A percentile compares a stretch with the other conserved stretches of the same genome.
These are phyloP conservation scores for Claviceps sp. DNA, from an alignment of 2,329 filamentous ascomycete species.

Conservation along the genomic window DNA sequence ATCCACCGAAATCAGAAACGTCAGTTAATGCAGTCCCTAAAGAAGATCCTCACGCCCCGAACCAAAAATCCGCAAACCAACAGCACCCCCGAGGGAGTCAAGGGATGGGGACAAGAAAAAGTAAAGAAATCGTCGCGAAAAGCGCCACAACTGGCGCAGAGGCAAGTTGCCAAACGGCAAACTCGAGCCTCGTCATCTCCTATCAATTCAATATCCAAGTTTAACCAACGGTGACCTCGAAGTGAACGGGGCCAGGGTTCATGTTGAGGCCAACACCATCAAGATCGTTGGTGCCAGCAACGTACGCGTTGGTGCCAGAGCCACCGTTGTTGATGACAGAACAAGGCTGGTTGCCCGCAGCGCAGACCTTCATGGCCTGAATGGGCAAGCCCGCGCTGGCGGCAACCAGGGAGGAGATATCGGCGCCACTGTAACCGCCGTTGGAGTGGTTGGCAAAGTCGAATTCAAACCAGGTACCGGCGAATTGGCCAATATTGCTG, in stretches of 20 bases:
- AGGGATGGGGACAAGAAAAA: background rate
- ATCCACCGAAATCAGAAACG: background rate
- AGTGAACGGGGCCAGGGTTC: constrained; percentile 13
- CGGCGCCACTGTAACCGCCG: constrained; percentile 34
- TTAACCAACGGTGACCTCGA: constrained; percentile 22
- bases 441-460: constrained; percentile 34
- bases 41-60: background rate
- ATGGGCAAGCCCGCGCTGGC: constrained; percentile 17
- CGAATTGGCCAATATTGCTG: constrained; percentile 27
- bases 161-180: background rate
- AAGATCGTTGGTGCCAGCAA: constrained; percentile 20
- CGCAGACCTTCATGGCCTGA: constrained; percentile 23
- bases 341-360: constrained; percentile 22
- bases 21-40: constrained; percentile 1
- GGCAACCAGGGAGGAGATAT: constrained; percentile 35
- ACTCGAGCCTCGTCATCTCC: background rate
- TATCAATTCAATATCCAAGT: background rate
- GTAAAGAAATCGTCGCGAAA: background rate
- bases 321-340: constrained; percentile 25
- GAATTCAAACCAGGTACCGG: constrained; percentile 35
- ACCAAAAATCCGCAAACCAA: background rate
- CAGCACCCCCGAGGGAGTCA: background rate
- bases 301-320: constrained; percentile 24
- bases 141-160: background rate
- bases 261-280: constrained; percentile 30